These are phyloP conservation scores for Venturia oleaginea DNA, from an alignment of 2,329 filamentous ascomycete genomes.

Conservation along the genomic window DNA sequence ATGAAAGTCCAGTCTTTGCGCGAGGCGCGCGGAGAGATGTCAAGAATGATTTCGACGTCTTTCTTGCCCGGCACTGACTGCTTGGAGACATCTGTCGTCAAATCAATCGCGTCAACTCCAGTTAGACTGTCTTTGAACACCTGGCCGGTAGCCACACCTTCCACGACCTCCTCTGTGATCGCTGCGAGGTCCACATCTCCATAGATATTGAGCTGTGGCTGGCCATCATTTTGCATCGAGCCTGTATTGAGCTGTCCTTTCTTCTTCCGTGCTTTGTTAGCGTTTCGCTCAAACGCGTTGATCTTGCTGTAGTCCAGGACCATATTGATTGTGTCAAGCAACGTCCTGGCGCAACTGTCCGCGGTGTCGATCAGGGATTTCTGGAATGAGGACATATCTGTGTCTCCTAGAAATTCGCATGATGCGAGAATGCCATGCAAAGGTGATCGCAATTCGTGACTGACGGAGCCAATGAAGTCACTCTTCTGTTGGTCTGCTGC, in stretches of 20 bases:
- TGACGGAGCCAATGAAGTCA: constrained; percentile 39
- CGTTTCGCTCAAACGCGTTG: constrained; percentile 23
- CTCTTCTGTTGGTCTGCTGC: constrained; percentile 40
- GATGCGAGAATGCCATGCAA: constrained; percentile 41
- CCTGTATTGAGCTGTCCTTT: constrained; percentile 16
- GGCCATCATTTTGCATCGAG: constrained; percentile 6
- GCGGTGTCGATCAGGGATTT: constrained; percentile 21
- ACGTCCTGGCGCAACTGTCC: constrained; percentile 31
- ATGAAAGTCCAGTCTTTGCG: constrained; percentile 33
- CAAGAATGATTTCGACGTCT: constrained; percentile 35
- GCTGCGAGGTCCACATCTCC: constrained; percentile 16
- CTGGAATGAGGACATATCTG: constrained; percentile 19
- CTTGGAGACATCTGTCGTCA: not conserved
- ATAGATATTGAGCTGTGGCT: constrained; percentile 26
- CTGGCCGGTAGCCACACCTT: constrained; percentile 45
- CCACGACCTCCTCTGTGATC: constrained; percentile 20
- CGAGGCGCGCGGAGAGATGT: constrained; percentile 30
- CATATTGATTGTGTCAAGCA: constrained; percentile 34
- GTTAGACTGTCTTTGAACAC: constrained; percentile 26
- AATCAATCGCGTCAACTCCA: constrained; percentile 5
- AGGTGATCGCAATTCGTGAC: constrained; percentile 41
- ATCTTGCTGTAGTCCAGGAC: constrained; percentile 23
- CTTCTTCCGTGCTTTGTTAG: constrained; percentile 21
- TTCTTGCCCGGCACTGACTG: constrained; percentile 8
- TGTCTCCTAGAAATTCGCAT: constrained; percentile 41